Base-by-base conservation (phyloP, 2,329 filamentous ascomycete species). In the Nemania abortiva region DNA sequence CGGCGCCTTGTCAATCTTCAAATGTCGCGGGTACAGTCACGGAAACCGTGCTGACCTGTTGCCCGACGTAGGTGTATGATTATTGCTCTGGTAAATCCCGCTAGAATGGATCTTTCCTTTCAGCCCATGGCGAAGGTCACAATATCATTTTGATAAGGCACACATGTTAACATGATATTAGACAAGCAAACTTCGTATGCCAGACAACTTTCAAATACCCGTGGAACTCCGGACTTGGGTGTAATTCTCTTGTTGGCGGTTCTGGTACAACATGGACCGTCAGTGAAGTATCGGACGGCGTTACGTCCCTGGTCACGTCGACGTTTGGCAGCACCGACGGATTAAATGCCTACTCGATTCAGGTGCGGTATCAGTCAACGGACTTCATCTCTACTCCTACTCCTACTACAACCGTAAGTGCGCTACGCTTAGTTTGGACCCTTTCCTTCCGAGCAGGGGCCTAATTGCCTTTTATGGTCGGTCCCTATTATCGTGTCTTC, bases 321-420 rank as follows among this genome's bases (percentile, higher is more conserved):
- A 49, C 37, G 10, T 22, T 55, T 13, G 2, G 6, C 10, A 22
- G 7, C 1, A 10, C 4, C 1, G 60, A 49, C 15, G 60, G n/a
- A 13, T 11, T 63, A 24, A 63, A 63, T 13, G 60, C 60, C 3
- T 63, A 47, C 37, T 63, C 60, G 3, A 56, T 63, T 31, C 50
- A 63, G 49, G 60, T 63, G 22, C 50, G 60, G 7, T 63, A 55
- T 22, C 60, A 63, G 9, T 63, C 60, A 9, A 63, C 60, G 10
- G 60, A 63, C 50, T 63, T 63, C 20, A 20, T 49, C 7, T 47
- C 50, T 15, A 63, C 5, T 9, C 47, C 50, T 58, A n/a, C 22
- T 20, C 27, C 31, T 34, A 34, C 5, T 34, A 34, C 42, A 1
- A 47, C 39, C 1, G 42, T 58, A 58, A 31, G 56, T 42, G 37